These are phyloP conservation scores for Neurospora tetrasperma DNA, from an alignment of 495 filamentous ascomycete species.

Conservation along the genomic window DNA sequence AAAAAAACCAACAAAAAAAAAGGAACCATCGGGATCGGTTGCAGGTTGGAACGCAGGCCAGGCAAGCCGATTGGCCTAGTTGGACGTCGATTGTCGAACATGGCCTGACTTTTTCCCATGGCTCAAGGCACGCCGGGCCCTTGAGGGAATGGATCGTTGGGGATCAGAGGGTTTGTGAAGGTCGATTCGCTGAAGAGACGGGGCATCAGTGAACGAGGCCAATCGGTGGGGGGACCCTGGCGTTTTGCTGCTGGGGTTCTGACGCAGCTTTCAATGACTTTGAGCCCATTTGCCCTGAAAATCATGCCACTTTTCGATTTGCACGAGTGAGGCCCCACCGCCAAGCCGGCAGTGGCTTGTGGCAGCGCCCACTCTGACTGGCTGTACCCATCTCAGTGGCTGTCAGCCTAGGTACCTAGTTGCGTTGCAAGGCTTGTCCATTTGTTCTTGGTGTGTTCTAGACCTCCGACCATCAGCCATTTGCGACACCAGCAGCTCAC, in stretches of 20 bases:
- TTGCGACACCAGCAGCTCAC: neutral
- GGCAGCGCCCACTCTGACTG: conserved; percentile 9
- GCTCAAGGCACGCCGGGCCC: conserved; percentile 1
- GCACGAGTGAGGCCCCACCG: conserved; percentile 14
- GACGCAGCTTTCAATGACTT: conserved; percentile 19
- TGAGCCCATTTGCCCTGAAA: conserved; percentile 22
- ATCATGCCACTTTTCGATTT: conserved; percentile 29
- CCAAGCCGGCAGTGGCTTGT: conserved; percentile 26
- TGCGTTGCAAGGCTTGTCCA: conserved; percentile 2
- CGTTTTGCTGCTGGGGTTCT: conserved; percentile 7
- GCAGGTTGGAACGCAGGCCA: neutral
- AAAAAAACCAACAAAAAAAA: neutral
- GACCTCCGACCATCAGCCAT: conserved; percentile 5
- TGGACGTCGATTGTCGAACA: conserved; percentile 10
- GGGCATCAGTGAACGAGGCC: conserved; percentile 4
- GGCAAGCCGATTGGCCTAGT: conserved; percentile 10
- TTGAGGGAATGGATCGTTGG: conserved; percentile 1
- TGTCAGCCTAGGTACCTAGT: conserved; percentile 14
- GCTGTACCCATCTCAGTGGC: conserved; percentile 5
- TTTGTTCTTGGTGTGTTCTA: conserved; percentile 7
- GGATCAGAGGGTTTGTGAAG: neutral
- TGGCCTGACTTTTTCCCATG: conserved; percentile 20
- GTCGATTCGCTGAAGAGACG: neutral
- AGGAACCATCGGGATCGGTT: neutral
- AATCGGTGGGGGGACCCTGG: conserved; percentile 17